Percentiles rank a stretch among this genome's conserved stretches.
phyloP scores from a whole-genome alignment of 2,329 filamentous ascomycete genomes.

The Claviceps sorghi region DNA sequence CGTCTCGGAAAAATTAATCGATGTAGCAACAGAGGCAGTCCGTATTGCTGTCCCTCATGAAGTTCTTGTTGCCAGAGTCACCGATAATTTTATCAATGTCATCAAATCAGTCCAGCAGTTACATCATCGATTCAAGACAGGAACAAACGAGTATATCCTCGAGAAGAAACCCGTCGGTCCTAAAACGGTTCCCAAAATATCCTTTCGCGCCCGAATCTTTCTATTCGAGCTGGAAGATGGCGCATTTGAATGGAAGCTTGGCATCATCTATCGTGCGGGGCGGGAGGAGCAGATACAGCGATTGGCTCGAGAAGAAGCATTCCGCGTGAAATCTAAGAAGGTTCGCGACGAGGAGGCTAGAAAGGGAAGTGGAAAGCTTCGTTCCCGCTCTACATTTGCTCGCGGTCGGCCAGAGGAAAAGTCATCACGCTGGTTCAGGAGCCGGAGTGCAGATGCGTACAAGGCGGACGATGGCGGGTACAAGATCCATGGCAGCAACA shows the following conservation, averaged over 20 bases:
- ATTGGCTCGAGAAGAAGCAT: slow-evolving; percentile 79
- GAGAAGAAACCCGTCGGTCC: slow-evolving; percentile 74
- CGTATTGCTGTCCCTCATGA: slow-evolving; percentile 83
- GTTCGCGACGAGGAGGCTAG: slow-evolving; percentile 56
- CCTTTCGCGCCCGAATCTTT: slow-evolving; percentile 65
- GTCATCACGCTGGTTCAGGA: slow-evolving; percentile 28
- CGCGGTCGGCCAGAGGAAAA: slow-evolving; percentile 19
- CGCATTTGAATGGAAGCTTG: slow-evolving; percentile 92
- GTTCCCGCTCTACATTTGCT: slow-evolving; percentile 38
- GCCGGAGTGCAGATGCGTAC: slow-evolving; percentile 39
- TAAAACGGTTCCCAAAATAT: slow-evolving; percentile 75
- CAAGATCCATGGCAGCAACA: slow-evolving; percentile 23
- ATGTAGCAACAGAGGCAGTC: slow-evolving; percentile 72
- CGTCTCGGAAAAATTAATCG: slow-evolving; percentile 66
- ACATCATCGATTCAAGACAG: slow-evolving; percentile 82
- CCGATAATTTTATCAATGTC: slow-evolving; percentile 86
- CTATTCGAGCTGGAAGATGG: slow-evolving; percentile 92
- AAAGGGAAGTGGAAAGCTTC: slow-evolving; percentile 35
- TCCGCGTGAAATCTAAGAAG: slow-evolving; percentile 72
- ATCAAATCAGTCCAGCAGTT: slow-evolving; percentile 79
- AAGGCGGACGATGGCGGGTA: slow-evolving; percentile 17
- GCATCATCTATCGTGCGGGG: slow-evolving; percentile 83
- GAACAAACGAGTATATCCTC: slow-evolving; percentile 75
- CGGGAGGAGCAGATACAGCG: slow-evolving; percentile 81
- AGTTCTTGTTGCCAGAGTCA: slow-evolving; percentile 72